phyloP scores from a whole-genome alignment of 805 yeast species.

The Ogataea pini region DNA sequence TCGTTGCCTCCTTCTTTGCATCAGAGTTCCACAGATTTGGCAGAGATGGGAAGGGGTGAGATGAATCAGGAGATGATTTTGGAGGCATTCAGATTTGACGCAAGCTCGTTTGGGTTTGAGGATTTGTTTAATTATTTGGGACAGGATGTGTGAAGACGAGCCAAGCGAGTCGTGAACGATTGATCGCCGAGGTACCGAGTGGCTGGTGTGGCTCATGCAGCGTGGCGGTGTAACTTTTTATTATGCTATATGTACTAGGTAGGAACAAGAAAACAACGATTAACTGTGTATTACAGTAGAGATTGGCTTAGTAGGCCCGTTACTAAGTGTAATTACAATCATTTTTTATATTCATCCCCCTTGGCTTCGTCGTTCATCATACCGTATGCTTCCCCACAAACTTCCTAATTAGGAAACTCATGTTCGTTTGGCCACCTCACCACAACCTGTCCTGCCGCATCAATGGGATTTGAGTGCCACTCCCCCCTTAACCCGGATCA shows the following conservation, averaged over 20 bases:
- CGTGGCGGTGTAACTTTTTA: too few species aligned
- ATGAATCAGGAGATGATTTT: slow-evolving; percentile 11
- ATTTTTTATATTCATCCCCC: too few species aligned
- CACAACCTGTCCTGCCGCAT: too few species aligned
- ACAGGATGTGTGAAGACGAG: neutral
- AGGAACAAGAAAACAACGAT: too few species aligned
- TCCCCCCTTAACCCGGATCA: too few species aligned
- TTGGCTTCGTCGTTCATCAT: too few species aligned
- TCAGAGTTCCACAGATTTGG: slow-evolving; percentile 1
- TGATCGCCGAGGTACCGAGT: neutral
- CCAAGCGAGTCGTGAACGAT: neutral
- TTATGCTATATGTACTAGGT: neutral
- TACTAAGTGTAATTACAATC: too few species aligned
- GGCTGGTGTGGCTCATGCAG: too few species aligned
- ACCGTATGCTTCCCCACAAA: slow-evolving; percentile 4
- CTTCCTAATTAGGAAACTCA: neutral
- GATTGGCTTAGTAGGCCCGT: too few species aligned
- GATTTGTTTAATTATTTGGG: slow-evolving; percentile 28
- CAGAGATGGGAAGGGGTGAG: neutral
- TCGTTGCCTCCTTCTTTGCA: slow-evolving; percentile 2
- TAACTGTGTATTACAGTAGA: too few species aligned
- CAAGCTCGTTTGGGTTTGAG: slow-evolving; percentile 27
- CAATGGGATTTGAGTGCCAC: too few species aligned
- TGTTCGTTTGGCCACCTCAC: neutral
- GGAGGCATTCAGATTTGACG: slow-evolving; percentile 22